Evolutionary conservation across 768 basidiomycete species (phyloP), one percentile per base, ranked within the genome.

Genomic region (Mycena haematopus): DNA sequence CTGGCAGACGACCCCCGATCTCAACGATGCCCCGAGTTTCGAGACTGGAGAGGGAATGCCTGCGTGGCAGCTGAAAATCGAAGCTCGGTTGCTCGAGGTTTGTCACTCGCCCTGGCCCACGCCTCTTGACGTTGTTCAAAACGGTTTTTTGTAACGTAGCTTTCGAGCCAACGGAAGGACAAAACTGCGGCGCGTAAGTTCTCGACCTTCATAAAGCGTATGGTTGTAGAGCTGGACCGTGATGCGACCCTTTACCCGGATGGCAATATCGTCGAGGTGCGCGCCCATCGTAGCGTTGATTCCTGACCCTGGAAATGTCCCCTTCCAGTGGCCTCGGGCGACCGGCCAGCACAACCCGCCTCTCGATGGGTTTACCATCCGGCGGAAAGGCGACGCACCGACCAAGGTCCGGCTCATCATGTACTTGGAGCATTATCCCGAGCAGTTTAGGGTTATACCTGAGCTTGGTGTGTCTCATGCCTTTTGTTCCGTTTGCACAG

Each of bases 21-120:
- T 80, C 0, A 73, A 79, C 0, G 74, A 77, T 9, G 75, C 82
- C 25, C 52, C 77, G 71, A 75, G 87, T 62, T 84, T 92, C 57
- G 92, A 95, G 64, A 93, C 91, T 0, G 95, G 94, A 11, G 89
- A 93, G 68, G 92, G 92, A 1, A 90, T 96, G 46, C 92, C 95
- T 5, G 91, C 93, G 0, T 98, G 94, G 94, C 82, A 86, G 38
- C 80, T 98, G 60, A 91, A 86, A 72, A 82, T 97, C 42, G 96
- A 98, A 68, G 95, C 95, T 1, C 83, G 95, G 51, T 72, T 98
- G 56, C 78, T 98, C 7, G 91, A 92, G 84, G 91, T 89, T 61
- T 55, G 85, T 77, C 3, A 14, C 40, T 2, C 35, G 2, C 4
- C 22, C 31, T 3, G 24, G 27, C 3, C n/a, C 36, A 15, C 19